Conservation (phyloP, 768 basidiomycete species). For the Cyathus striatus region DNA sequence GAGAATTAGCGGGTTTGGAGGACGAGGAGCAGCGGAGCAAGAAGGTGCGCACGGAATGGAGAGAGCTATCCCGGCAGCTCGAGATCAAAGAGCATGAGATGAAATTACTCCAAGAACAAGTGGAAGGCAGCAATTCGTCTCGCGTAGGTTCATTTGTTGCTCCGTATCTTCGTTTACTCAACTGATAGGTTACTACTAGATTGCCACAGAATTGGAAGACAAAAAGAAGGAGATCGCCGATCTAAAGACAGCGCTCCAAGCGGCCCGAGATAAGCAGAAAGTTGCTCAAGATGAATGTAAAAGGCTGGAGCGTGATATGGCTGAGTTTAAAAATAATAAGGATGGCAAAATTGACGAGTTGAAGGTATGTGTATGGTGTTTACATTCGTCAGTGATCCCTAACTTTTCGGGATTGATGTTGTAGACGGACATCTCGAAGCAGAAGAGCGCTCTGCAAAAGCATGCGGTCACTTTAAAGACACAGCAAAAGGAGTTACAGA, state of each 20-base stretch:
- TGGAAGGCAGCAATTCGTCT: slow-evolving; percentile 85
- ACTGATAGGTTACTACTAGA: slow-evolving; percentile 33
- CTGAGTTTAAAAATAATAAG: slow-evolving; percentile 98
- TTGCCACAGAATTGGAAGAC: slow-evolving; percentile 74
- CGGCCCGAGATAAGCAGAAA: slow-evolving; percentile 73
- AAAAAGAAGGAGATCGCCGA: slow-evolving; percentile 59
- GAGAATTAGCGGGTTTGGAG: slow-evolving; percentile 45
- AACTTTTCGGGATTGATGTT: background rate
- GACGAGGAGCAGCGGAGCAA: slow-evolving; percentile 47
- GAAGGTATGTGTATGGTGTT: slow-evolving; percentile 48
- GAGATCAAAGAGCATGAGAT: slow-evolving; percentile 92
- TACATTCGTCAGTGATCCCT: background rate
- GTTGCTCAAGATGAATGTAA: slow-evolving; percentile 72
- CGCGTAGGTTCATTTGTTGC: slow-evolving; percentile 46
- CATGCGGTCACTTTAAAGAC: slow-evolving; percentile 79
- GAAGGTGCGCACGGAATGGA: slow-evolving; percentile 60
- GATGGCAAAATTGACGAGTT: slow-evolving; percentile 94
- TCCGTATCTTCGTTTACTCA: background rate
- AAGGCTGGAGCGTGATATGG: slow-evolving; percentile 94
- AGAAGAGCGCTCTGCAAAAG: slow-evolving; percentile 78
- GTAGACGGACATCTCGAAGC: slow-evolving; percentile 72
- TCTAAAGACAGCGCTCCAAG: slow-evolving; percentile 52
- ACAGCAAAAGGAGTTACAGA: slow-evolving; percentile 87
- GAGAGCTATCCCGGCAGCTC: slow-evolving; percentile 52
- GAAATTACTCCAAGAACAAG: slow-evolving; percentile 73